Percentiles rank a stretch among this genome's conserved stretches.
Conservation (phyloP, 1,284 basidiomycete species). For the Moesziomyces sp. region DNA sequence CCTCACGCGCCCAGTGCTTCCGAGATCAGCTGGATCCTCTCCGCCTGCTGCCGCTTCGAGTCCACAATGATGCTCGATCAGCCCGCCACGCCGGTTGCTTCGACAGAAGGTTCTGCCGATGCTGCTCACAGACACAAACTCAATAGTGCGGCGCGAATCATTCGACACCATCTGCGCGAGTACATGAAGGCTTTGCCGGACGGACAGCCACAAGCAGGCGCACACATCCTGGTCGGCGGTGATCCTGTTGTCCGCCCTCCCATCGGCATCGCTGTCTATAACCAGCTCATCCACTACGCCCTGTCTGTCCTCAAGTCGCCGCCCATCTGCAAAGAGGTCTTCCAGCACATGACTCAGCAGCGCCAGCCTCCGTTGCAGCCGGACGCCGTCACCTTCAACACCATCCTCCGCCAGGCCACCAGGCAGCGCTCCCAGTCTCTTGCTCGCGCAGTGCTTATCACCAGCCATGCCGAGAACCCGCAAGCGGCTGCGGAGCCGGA, state of each 20-base stretch:
- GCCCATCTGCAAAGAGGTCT: conserved; percentile 36
- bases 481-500: background rate
- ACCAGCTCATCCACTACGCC: conserved; percentile 46
- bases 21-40: conserved; percentile 41
- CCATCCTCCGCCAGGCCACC: conserved; percentile 46
- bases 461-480: conserved; percentile 12
- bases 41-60: conserved; percentile 44
- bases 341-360: conserved; percentile 38
- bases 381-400: conserved; percentile 47
- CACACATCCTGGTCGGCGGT: conserved; percentile 8
- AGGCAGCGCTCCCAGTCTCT: conserved; percentile 26
- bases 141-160: conserved; percentile 12
- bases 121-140: conserved; percentile 13
- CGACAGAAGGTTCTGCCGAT: background rate
- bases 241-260: conserved; percentile 23
- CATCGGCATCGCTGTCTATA: conserved; percentile 29
- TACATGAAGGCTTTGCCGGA: conserved; percentile 36
- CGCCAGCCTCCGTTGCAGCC: conserved; percentile 37
- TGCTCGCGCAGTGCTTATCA: conserved; percentile 31
- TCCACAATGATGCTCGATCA: conserved; percentile 13
- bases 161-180: conserved; percentile 28
- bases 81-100: background rate
- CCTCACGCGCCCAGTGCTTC: conserved; percentile 14
- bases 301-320: conserved; percentile 26
- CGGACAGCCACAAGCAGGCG: conserved; percentile 18